Evolutionary conservation across 2,329 filamentous ascomycete species (phyloP), one percentile per base, ranked within the genome.

Genomic region (Aureobasidium sp.): DNA sequence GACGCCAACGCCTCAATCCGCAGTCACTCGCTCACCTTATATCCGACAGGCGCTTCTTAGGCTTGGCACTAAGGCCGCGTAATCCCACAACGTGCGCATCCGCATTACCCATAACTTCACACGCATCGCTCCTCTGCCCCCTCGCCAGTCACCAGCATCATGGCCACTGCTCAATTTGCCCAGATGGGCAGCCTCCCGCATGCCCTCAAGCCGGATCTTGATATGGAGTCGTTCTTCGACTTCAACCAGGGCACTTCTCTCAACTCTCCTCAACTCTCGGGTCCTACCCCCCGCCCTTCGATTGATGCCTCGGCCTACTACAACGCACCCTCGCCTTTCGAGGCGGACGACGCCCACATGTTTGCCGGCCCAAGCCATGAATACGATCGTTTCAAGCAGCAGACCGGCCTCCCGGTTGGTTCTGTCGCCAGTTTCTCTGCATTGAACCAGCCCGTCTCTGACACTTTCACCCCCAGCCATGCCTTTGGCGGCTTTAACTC

Each of bases 321-420:
- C 61, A 68, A 69, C 55, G 66, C 64, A 41, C 60, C 62, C 42
- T 63, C 66, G 42, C 70, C 71, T 36, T 73, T 70, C 63, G 73
- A 72, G 58, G 66, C 69, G 49, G 72, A 75, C 63, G 71, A 74
- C 62, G 68, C 67, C 16, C 71, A 73, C 60, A 61, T 62, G 34
- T 74, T 73, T 68, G 71, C 68, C 64, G 72, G 71, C 47, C 93
- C 94, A 9, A 96, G 91, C 75, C 92, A 97, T 78, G 90, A 96
- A 76, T 97, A 97, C 80, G 90, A 91, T 70, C 86, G 90, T 71
- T 95, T 97, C 79, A 90, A 91, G 78, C 94, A 99, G 74, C 92
- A 97, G 79, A 97, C 94, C 3, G 91, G 92, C 65, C 86, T 97
- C 34, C 90, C 94, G 0, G 87, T 90, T 1, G 91, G 91, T 64